These are phyloP conservation scores for Larix sibirica DNA, from an alignment of 83 land plant genomes.

Conservation along the genomic window DNA sequence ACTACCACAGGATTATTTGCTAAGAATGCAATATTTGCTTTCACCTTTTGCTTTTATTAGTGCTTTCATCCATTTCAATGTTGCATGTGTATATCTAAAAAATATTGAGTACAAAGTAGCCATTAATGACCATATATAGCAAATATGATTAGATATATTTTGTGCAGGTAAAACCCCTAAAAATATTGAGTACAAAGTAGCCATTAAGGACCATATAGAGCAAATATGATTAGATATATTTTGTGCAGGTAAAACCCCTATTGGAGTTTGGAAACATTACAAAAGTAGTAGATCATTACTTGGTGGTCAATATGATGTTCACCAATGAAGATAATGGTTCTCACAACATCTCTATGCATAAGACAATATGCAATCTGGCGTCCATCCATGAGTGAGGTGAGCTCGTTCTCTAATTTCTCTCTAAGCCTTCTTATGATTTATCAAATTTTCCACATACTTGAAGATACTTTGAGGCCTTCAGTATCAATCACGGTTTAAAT, in stretches of 20 bases:
- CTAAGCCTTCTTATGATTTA: neutral
- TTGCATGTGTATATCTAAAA: too few species aligned
- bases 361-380: slow-evolving; percentile 70
- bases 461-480: neutral
- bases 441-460: neutral
- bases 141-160: neutral
- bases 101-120: neutral
- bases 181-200: neutral
- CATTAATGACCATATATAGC: too few species aligned
- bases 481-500: neutral
- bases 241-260: slow-evolving; percentile 74
- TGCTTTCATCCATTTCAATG: too few species aligned
- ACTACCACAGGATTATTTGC: neutral
- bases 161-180: slow-evolving; percentile 74
- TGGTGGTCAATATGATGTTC: slow-evolving; percentile 55
- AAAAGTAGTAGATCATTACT: slow-evolving; percentile 69
- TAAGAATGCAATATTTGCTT: neutral
- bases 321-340: slow-evolving; percentile 63
- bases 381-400: slow-evolving; percentile 88
- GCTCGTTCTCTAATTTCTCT: neutral
- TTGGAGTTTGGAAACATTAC: slow-evolving; percentile 51
- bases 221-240: neutral
- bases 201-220: too few species aligned
- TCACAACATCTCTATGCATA: slow-evolving; percentile 70
- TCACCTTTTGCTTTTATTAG: neutral